These are phyloP conservation scores for Auriscalpium microsporum DNA, from an alignment of 768 basidiomycete genomes.

Conservation along the genomic window DNA sequence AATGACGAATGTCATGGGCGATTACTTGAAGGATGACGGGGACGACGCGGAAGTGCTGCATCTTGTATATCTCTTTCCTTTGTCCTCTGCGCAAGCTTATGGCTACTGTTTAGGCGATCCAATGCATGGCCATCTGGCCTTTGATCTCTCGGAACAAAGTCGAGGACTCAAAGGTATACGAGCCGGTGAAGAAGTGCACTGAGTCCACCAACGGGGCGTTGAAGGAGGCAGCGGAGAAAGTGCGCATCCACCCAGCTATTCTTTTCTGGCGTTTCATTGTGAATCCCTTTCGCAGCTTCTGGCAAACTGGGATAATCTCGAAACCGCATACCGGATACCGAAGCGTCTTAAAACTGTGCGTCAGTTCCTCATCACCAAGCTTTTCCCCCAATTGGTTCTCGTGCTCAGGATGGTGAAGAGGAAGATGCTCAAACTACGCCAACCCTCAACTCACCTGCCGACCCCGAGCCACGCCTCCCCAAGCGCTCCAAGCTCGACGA, in stretches of 20 bases:
- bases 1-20: conserved; percentile 83
- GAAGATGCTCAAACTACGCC: conserved; percentile 7
- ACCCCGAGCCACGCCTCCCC: conserved; percentile 12
- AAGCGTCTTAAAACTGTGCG: conserved; percentile 47
- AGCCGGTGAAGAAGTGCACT: conserved; percentile 48
- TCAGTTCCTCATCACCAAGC: background rate
- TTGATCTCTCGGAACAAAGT: conserved; percentile 85
- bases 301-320: conserved; percentile 71
- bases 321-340: conserved; percentile 80
- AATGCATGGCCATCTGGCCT: conserved; percentile 72
- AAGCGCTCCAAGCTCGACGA: conserved; percentile 17
- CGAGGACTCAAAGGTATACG: conserved; percentile 61
- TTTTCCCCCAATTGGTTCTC: background rate
- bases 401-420: conserved; percentile 19
- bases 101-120: conserved; percentile 38
- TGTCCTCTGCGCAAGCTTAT: background rate
- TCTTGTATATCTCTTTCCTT: conserved; percentile 40
- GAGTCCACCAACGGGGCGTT: conserved; percentile 49
- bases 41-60: conserved; percentile 60
- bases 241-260: conserved; percentile 21
- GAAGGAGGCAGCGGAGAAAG: conserved; percentile 54
- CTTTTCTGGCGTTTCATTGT: background rate
- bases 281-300: conserved; percentile 44
- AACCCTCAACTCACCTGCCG: background rate
- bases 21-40: conserved; percentile 36